A percentile compares a stretch with the other conserved stretches of the same genome.
Evolutionary conservation across 2,329 filamentous ascomycete genomes (phyloP).

Genomic region (Pseudogymnoascus sp.): DNA sequence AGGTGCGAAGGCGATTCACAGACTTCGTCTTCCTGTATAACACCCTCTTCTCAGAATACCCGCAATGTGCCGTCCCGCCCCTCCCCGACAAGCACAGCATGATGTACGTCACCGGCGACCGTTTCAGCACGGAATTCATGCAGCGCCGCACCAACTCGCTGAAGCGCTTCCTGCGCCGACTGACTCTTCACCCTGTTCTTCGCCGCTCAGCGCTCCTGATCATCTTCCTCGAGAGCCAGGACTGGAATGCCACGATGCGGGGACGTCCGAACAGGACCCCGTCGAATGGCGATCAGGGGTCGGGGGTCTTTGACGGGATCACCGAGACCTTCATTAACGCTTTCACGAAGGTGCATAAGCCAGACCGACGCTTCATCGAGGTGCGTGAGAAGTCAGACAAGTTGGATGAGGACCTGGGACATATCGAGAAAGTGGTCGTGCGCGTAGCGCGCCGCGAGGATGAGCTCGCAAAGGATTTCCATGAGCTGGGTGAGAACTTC

Average conservation of each 20-base stretch:
- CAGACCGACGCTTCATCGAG: slow-evolving; percentile 89
- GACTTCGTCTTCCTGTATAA: slow-evolving; percentile 98
- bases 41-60: slow-evolving; percentile 76
- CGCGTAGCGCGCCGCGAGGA: slow-evolving; percentile 79
- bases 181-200: slow-evolving; percentile 81
- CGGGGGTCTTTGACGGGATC: slow-evolving; percentile 85
- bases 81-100: slow-evolving; percentile 98
- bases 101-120: slow-evolving; percentile 94
- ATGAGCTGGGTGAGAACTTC: slow-evolving; percentile 87
- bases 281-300: slow-evolving; percentile 38
- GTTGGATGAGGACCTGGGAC: slow-evolving; percentile 82
- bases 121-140: slow-evolving; percentile 91
- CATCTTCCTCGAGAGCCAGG: slow-evolving; percentile 81
- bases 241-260: slow-evolving; percentile 97
- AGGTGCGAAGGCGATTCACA: slow-evolving; percentile 84
- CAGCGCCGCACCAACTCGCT: slow-evolving; percentile 79
- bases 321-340: slow-evolving; percentile 96
- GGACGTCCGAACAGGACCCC: slow-evolving; percentile 60
- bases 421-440: slow-evolving; percentile 93
- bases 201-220: slow-evolving; percentile 75
- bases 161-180: slow-evolving; percentile 78
- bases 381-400: slow-evolving; percentile 89
- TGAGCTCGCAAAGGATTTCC: slow-evolving; percentile 81
- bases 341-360: slow-evolving; percentile 92
- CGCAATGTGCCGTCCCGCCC: slow-evolving; percentile 85